phyloP scores from a whole-genome alignment of 2,329 filamentous ascomycete species.

The Pezicula radicicola region DNA sequence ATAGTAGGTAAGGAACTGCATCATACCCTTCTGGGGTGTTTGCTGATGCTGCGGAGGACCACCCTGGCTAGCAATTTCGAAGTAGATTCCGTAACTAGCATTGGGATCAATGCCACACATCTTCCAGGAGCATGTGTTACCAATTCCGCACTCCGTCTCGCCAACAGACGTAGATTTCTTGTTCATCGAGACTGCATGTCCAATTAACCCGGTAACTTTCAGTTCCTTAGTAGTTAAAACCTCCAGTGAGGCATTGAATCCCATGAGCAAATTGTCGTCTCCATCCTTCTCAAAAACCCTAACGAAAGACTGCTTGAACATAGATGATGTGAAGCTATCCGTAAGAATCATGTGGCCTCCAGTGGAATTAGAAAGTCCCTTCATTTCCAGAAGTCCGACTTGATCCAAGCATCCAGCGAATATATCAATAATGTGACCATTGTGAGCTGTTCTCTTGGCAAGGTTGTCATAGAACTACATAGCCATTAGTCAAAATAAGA shows the following conservation, averaged over 20 bases:
- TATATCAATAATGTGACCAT: slow-evolving; percentile 95
- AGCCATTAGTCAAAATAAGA: not conserved
- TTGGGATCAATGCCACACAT: slow-evolving; percentile 98
- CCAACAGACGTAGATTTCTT: slow-evolving; percentile 97
- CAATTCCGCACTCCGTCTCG: slow-evolving; percentile 96
- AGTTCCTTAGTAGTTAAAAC: slow-evolving; percentile 97
- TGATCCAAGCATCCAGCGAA: slow-evolving; percentile 97
- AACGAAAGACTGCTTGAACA: slow-evolving; percentile 99
- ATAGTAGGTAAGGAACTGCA: slow-evolving; percentile 98
- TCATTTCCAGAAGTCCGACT: slow-evolving; percentile 97
- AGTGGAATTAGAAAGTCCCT: slow-evolving; percentile 91
- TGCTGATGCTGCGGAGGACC: slow-evolving; percentile 83
- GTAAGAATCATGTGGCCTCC: slow-evolving; percentile 98
- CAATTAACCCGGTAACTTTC: slow-evolving; percentile 96
- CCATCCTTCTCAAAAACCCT: slow-evolving; percentile 96
- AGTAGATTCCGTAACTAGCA: slow-evolving; percentile 93
- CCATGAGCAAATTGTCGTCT: slow-evolving; percentile 94
- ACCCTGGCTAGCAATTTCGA: slow-evolving; percentile 93
- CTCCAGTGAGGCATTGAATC: slow-evolving; percentile 94
- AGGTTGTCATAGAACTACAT: slow-evolving; percentile 86
- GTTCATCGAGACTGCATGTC: slow-evolving; percentile 93
- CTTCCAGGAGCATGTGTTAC: slow-evolving; percentile 99
- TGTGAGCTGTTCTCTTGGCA: slow-evolving; percentile 91
- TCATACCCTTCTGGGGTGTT: slow-evolving; percentile 86
- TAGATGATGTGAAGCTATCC: slow-evolving; percentile 96